These are phyloP conservation scores for Backusella luteola DNA, from an alignment of 192 early-diverging fungal genomes.

Conservation along the genomic window DNA sequence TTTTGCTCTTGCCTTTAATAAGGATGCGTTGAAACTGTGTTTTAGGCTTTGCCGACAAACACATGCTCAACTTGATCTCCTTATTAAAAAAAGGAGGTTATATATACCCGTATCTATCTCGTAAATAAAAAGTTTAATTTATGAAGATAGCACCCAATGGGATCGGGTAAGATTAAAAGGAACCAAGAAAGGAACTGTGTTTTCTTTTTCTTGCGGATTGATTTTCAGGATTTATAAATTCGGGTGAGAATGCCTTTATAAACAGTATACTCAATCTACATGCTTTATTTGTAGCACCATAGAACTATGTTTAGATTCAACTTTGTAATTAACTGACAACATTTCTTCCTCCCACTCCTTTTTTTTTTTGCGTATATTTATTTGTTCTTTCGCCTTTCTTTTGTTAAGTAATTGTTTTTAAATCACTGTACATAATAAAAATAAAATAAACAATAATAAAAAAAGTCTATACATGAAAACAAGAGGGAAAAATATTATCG, in stretches of 20 bases:
- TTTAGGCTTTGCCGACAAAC: neutral
- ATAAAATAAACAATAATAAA: neutral
- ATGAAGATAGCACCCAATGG: neutral
- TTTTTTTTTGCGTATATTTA: neutral
- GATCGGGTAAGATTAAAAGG: slow-evolving; percentile 4
- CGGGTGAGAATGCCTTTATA: neutral
- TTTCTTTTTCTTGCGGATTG: neutral
- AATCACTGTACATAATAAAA: neutral
- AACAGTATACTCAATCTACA: slow-evolving; percentile 7
- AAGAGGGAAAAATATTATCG: neutral
- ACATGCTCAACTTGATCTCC: neutral
- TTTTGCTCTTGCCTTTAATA: neutral
- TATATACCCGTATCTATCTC: neutral
- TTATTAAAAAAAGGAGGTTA: neutral
- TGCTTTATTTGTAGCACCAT: neutral
- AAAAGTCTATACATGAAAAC: neutral
- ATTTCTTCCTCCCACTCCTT: neutral
- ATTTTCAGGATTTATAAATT: slow-evolving; percentile 5
- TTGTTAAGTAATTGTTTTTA: neutral
- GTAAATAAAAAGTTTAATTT: neutral
- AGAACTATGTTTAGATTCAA: neutral
- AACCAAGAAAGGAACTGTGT: neutral
- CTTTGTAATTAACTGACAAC: neutral
- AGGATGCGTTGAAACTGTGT: neutral
- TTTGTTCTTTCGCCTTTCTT: neutral